phyloP scores from a whole-genome alignment of 2,329 filamentous ascomycete species.

The Talaromyces rugulosus region DNA sequence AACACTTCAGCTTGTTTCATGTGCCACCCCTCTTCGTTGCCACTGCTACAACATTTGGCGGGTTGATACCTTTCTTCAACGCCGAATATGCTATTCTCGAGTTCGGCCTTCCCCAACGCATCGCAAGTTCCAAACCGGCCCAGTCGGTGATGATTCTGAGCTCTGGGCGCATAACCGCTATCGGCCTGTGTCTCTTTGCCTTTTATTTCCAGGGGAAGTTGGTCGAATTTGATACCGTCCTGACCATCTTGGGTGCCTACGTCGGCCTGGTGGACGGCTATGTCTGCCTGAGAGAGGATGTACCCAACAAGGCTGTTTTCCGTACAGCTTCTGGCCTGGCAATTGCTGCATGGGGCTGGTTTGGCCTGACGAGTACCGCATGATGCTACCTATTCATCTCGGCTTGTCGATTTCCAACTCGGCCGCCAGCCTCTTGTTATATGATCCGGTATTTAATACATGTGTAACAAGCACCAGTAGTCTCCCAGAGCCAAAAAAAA shows the following conservation, averaged over 20 bases:
- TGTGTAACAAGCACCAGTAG: background rate
- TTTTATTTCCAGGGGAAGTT: conserved; percentile 1
- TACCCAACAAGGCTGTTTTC: background rate
- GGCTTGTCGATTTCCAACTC: background rate
- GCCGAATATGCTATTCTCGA: conserved; percentile 28
- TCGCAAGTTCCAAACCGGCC: conserved; percentile 26
- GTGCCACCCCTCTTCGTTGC: conserved; percentile 19
- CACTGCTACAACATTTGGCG: conserved; percentile 28
- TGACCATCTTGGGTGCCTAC: background rate
- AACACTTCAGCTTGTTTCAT: conserved; percentile 8
- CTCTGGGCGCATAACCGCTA: conserved; percentile 15
- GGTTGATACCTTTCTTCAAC: conserved; percentile 31
- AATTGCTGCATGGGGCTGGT: background rate
- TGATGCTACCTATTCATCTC: background rate
- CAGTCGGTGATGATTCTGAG: conserved; percentile 25
- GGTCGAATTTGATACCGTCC: background rate
- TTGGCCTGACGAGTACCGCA: background rate
- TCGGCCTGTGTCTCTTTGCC: conserved; percentile 13
- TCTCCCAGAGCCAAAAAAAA: too few species aligned
- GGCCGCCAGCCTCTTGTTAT: background rate
- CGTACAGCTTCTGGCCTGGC: background rate
- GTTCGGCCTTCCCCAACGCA: conserved; percentile 29
- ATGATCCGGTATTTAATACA: background rate
- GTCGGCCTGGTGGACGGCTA: conserved; percentile 1
- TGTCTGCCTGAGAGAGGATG: background rate